Base-by-base conservation (phyloP, 2,329 filamentous ascomycete genomes). In the Diaporthe citri region DNA sequence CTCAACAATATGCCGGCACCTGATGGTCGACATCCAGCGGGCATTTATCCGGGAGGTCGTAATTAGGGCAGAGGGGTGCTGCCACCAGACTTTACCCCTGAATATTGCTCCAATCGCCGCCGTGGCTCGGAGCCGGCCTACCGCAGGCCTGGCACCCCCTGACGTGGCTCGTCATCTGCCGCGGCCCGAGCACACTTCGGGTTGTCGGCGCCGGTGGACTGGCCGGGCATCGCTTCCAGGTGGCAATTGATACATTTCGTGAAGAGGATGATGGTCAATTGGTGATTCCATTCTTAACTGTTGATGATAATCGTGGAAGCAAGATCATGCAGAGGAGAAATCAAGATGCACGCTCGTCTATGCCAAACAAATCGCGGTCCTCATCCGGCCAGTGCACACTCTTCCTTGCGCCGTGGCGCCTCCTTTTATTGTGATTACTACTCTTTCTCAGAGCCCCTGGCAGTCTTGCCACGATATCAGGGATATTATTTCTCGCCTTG, bases 381-480 rank as follows among this genome's bases (percentile, higher is more conserved):
- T 36, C 56, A 17, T 69, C 72, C 62, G 28, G 62, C 73, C 73
- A 76, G 36, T 70, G 57, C 60, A 74, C 51, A 73, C 69, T 74
- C 51, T 74, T 43, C 41, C 22, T 41, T 25, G 31, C 51, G n/a
- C 55, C 69, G 41, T 17, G 39, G 43, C 69, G 43, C 10, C 48
- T 41, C 39, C 64, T 52, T 25, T 39, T 46, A 48, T 56, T 46
- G 36, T 25, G 12, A 55, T 60, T 46, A 51, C 13, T 57, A 43
- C 48, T 73, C 57, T 62, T 73, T 67, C 71, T 76, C 43, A 76
- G 66, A 36, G 72, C 70, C n/a, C 72, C 76, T 2, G 78, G 76
- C 13, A 74, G 31, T 31, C 51, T 77, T 20, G 74, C 70, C 36
- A 77, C 72, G 43, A 78, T 77, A 12, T 72, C 72, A 25, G 76